Base-by-base conservation (phyloP, 495 filamentous ascomycete species). In the Lepidopterella palustris region DNA sequence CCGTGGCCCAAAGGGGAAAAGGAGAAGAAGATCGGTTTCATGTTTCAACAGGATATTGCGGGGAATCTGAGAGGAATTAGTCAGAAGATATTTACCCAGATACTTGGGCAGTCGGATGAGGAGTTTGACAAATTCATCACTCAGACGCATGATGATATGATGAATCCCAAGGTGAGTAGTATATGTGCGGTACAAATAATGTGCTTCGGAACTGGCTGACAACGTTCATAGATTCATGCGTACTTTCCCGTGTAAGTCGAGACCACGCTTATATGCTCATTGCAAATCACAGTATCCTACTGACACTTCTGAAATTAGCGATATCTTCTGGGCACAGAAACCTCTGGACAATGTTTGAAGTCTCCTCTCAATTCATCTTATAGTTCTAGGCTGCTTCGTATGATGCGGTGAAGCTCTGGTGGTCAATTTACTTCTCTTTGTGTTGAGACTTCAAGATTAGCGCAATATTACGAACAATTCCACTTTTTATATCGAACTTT, bases 1-100 rank as follows among this genome's bases (percentile, higher is more conserved):
- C 56, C 56, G n/a, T 59, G 56, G 56, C 32, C 56, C 11, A 50
- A 52, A 25, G 56, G 47, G 18, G 13, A 28, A 1, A 53, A 59
- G 26, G 42, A 53, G 10, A 59, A 59, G 45, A 26, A 23, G 56
- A 50, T 59, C 3, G 54, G 54, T 1, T 6, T 27, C 28, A 18
- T 54, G 52, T 18, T 54, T 24, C 18, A 15, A 18, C 15, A 35
- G 18, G 52, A 54, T 24, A 15, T 54, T 24, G 52, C 13, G 1
- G 52, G 25, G 10, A 35, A 35, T 35, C 13, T 54, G 20, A 40
- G 27, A 18, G 32, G 32, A 2, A 18, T 54, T 24, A 54, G 52
- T 27, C 27, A 54, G 27, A 54, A 40, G 32, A 32, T 54, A 13
- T 18, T 54, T 21, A 54, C 24, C 25, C 28, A 40, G 24, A 35